These are phyloP conservation scores for Coniochaeta sp. DNA, from an alignment of 2,329 filamentous ascomycete species.

Conservation along the genomic window DNA sequence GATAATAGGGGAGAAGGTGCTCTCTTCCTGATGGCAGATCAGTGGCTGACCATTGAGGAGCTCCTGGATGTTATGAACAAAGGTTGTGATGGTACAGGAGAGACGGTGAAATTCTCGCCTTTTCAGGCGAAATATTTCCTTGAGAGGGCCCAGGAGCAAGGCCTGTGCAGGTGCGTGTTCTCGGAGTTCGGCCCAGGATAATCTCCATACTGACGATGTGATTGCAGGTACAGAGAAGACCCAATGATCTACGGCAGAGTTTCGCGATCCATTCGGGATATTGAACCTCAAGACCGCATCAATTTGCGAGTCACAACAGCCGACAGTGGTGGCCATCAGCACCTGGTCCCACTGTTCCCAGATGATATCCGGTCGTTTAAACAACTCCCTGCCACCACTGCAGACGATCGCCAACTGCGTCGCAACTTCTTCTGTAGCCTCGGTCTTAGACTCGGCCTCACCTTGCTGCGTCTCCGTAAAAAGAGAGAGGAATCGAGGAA, in stretches of 20 bases:
- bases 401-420: neutral
- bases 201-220: neutral
- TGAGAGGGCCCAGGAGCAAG: constrained; percentile 17
- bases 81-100: constrained; percentile 9
- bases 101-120: constrained; percentile 17
- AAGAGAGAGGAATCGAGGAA: neutral
- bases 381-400: neutral
- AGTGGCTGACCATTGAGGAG: constrained; percentile 14
- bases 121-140: constrained; percentile 22
- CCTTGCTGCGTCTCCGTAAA: constrained; percentile 11
- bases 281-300: neutral
- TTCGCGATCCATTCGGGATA: neutral
- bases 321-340: neutral
- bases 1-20: constrained; percentile 17
- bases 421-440: constrained; percentile 21
- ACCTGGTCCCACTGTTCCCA: neutral
- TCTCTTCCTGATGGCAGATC: constrained; percentile 15
- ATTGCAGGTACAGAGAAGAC: constrained; percentile 8
- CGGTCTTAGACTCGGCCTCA: constrained; percentile 31
- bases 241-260: neutral
- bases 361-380: neutral
- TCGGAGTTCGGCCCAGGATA: neutral
- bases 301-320: neutral
- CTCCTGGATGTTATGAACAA: constrained; percentile 20
- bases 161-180: constrained; percentile 15